A percentile compares a stretch with the other conserved stretches of the same genome.
Evolutionary conservation across 345 rosid species (phyloP).

Genomic region (Eutrema heterophyllum): DNA sequence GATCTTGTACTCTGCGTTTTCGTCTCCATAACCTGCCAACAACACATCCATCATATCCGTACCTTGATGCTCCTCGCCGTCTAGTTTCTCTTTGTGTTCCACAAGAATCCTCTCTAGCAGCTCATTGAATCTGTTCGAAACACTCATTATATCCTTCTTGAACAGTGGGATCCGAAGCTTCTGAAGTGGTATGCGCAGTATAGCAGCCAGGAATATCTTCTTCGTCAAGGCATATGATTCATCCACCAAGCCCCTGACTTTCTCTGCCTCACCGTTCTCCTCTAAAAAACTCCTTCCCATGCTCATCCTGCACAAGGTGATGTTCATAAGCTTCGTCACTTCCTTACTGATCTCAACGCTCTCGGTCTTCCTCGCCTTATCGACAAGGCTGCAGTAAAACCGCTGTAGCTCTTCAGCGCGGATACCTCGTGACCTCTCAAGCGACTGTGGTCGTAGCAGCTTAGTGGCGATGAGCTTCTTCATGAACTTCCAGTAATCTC

Average conservation of each 20-base stretch:
- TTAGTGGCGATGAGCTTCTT: constrained; percentile 19
- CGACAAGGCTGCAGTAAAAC: not conserved
- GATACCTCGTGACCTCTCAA: not conserved
- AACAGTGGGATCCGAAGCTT: constrained; percentile 33
- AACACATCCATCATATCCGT: constrained; percentile 49
- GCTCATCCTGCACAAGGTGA: constrained; percentile 33
- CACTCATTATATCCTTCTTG: constrained; percentile 42
- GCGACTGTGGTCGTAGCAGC: not conserved
- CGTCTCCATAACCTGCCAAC: constrained; percentile 49
- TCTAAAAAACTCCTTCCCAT: constrained; percentile 28
- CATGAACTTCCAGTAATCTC: constrained; percentile 22
- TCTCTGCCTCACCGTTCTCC: constrained; percentile 10
- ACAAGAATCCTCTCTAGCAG: constrained; percentile 55
- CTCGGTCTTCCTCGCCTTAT: constrained; percentile 12
- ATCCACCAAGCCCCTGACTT: not conserved
- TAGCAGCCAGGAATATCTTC: not conserved
- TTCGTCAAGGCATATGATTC: not conserved
- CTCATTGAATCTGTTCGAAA: constrained; percentile 35
- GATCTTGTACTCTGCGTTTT: constrained; percentile 46
- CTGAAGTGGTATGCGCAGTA: not conserved
- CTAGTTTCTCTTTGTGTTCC: constrained; percentile 18
- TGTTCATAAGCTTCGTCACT: not conserved
- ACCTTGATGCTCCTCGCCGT: not conserved
- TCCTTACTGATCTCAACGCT: constrained; percentile 8
- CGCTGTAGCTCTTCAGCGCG: constrained; percentile 6